A percentile compares a stretch with the other conserved stretches of the same genome.
Evolutionary conservation across 306 rosid species (phyloP).

Genomic region (Prunus persica): Prunus_persica_NCBIv2 NC_034015.1:20684001-20684500

Average conservation of each 20-base stretch:
- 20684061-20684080: slow-evolving; percentile 80
- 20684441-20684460: slow-evolving; percentile 4
- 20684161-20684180: slow-evolving; percentile 2
- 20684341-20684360: slow-evolving; percentile 80
- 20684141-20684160: slow-evolving; percentile 43
- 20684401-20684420: neutral
- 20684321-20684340: slow-evolving; percentile 83
- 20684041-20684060: slow-evolving; percentile 66
- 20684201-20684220: neutral
- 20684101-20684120: slow-evolving; percentile 89
- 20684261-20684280: slow-evolving; percentile 83
- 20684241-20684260: slow-evolving; percentile 83
- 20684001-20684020: neutral
- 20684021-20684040: slow-evolving; percentile 23
- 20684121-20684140: slow-evolving; percentile 79
- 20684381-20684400: neutral
- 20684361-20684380: slow-evolving; percentile 30
- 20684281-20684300: slow-evolving; percentile 84
- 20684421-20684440: neutral
- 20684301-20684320: slow-evolving; percentile 77
- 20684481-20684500: slow-evolving; percentile 98
- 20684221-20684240: slow-evolving; percentile 17
- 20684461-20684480: slow-evolving; percentile 63
- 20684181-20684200: slow-evolving; percentile 9
- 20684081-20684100: slow-evolving; percentile 91